phyloP scores from a whole-genome alignment of 495 filamentous ascomycete genomes.

The Podospora didyma region DNA sequence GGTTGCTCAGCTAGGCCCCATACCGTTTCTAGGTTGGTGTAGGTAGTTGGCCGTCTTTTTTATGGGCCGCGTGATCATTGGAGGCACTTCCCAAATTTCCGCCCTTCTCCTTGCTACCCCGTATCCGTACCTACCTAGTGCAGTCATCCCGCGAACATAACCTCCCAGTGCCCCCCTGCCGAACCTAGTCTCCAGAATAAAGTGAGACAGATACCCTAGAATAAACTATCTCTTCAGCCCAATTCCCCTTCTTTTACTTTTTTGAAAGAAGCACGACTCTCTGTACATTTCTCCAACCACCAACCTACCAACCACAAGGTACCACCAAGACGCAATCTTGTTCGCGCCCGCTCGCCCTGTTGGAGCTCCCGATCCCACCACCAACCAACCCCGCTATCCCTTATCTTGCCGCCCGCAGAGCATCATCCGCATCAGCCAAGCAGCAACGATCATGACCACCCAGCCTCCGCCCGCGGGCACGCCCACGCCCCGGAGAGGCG shows the following conservation, averaged over 20 bases:
- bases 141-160: neutral
- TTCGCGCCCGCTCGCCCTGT: no score
- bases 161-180: no score
- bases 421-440: neutral
- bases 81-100: neutral
- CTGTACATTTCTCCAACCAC: no score
- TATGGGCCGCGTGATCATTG: slow-evolving; percentile 21
- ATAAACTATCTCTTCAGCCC: no score
- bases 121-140: neutral
- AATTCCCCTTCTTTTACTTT: no score
- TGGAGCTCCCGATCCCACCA: neutral
- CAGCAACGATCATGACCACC: slow-evolving; percentile 14
- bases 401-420: neutral
- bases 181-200: no score
- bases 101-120: neutral
- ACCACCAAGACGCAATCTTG: no score
- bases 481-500: slow-evolving; percentile 12
- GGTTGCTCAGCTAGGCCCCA: slow-evolving; percentile 1
- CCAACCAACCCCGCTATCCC: slow-evolving; percentile 11
- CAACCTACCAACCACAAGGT: no score
- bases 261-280: no score
- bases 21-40: slow-evolving; percentile 13
- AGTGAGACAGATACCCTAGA: no score
- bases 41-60: slow-evolving; percentile 16
- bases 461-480: slow-evolving; percentile 7